These are phyloP conservation scores for Coniferiporia weirii DNA, from an alignment of 1,284 basidiomycete genomes.

Conservation along the genomic window DNA sequence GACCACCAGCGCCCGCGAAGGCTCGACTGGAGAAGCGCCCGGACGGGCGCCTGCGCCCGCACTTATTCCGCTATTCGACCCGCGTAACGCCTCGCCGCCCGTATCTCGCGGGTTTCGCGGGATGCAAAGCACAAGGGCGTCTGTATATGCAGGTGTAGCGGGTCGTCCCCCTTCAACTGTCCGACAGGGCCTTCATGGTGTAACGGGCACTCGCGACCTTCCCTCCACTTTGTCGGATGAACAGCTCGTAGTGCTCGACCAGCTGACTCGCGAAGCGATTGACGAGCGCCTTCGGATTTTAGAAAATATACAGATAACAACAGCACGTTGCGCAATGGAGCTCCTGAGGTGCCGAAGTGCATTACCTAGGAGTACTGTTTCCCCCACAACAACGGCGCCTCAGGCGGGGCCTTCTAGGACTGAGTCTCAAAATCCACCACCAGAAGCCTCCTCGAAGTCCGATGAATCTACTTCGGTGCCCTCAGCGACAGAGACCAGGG, in stretches of 20 bases:
- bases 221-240: conserved; percentile 51
- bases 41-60: neutral
- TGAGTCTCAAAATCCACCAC: neutral
- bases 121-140: conserved; percentile 6
- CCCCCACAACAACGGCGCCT: conserved; percentile 4
- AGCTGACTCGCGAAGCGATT: conserved; percentile 68
- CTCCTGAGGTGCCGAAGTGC: conserved; percentile 68
- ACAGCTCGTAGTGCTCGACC: conserved; percentile 57
- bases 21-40: neutral
- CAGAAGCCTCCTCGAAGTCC: neutral
- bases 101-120: neutral
- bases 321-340: conserved; percentile 72
- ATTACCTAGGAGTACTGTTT: conserved; percentile 38
- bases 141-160: neutral
- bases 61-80: conserved; percentile 15
- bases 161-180: neutral
- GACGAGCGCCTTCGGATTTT: conserved; percentile 76
- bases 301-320: conserved; percentile 64
- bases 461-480: neutral
- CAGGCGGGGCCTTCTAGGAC: neutral
- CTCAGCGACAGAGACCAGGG: neutral
- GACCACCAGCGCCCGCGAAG: neutral
- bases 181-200: conserved; percentile 7
- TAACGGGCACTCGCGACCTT: conserved; percentile 25
- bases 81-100: neutral